These are phyloP conservation scores for Backusella liffmaniae DNA, from an alignment of 192 early-diverging fungal species.

Conservation along the genomic window DNA sequence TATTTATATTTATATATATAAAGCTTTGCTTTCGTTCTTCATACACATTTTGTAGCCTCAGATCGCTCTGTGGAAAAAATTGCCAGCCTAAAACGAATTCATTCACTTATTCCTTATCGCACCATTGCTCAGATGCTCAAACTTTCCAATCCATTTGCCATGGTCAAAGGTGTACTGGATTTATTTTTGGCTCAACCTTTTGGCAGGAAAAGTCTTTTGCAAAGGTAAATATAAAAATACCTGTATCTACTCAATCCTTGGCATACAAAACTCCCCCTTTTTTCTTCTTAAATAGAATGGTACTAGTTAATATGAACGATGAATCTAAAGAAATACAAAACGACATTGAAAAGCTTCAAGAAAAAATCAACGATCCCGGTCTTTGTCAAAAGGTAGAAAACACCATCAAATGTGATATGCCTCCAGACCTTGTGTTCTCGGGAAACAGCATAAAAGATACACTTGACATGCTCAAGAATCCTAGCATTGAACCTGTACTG, in stretches of 20 bases:
- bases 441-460: neutral
- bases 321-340: constrained; percentile 48
- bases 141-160: constrained; percentile 52
- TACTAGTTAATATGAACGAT: constrained; percentile 52
- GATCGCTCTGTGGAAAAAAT: constrained; percentile 47
- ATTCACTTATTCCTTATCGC: constrained; percentile 52
- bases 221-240: constrained; percentile 33
- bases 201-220: constrained; percentile 51
- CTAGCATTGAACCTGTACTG: constrained; percentile 9
- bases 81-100: constrained; percentile 52
- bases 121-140: constrained; percentile 49
- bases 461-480: constrained; percentile 3
- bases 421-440: neutral
- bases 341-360: constrained; percentile 34
- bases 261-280: neutral
- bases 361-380: constrained; percentile 14
- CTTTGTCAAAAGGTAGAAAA: constrained; percentile 52
- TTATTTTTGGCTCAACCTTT: constrained; percentile 60
- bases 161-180: constrained; percentile 57
- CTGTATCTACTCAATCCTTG: neutral
- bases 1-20: neutral
- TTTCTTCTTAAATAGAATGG: constrained; percentile 33
- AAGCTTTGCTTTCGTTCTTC: constrained; percentile 54
- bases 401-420: constrained; percentile 36
- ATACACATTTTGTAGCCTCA: constrained; percentile 53